phyloP scores from a whole-genome alignment of 2,329 filamentous ascomycete genomes.

The Rhinocladiella mackenziei region DNA sequence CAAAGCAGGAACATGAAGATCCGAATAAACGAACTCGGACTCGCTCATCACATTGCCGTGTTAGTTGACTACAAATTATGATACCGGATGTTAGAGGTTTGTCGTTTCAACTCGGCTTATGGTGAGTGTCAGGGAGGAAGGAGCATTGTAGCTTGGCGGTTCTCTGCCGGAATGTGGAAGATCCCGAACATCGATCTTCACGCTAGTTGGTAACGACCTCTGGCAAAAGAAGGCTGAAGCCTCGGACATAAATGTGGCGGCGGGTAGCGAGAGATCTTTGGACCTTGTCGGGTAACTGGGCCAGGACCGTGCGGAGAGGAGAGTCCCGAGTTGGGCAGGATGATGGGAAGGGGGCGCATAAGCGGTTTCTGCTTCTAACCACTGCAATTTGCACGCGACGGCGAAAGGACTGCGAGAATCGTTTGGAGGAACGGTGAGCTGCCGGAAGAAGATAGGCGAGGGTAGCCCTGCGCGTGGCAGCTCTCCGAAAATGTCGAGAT shows the following conservation, averaged over 20 bases:
- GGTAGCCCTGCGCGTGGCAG: neutral
- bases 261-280: no score
- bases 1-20: constrained; percentile 20
- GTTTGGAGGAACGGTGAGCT: neutral
- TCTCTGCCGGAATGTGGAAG: constrained; percentile 4
- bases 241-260: no score
- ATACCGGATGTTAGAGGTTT: constrained; percentile 16
- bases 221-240: neutral
- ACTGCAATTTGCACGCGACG: constrained; percentile 7
- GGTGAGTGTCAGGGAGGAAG: constrained; percentile 3
- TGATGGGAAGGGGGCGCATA: no score
- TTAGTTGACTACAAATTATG: constrained; percentile 25
- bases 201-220: constrained; percentile 1
- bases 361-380: neutral
- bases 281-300: no score
- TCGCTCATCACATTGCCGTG: no score
- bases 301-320: no score
- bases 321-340: no score
- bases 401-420: neutral
- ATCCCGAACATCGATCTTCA: neutral
- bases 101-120: constrained; percentile 18
- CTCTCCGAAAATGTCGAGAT: neutral
- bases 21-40: constrained; percentile 14
- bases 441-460: neutral
- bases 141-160: constrained; percentile 2